Percentiles rank a stretch among this genome's conserved stretches.
Evolutionary conservation across 441 rosid genomes (phyloP).

Genomic region (Viola pubescens): DNA sequence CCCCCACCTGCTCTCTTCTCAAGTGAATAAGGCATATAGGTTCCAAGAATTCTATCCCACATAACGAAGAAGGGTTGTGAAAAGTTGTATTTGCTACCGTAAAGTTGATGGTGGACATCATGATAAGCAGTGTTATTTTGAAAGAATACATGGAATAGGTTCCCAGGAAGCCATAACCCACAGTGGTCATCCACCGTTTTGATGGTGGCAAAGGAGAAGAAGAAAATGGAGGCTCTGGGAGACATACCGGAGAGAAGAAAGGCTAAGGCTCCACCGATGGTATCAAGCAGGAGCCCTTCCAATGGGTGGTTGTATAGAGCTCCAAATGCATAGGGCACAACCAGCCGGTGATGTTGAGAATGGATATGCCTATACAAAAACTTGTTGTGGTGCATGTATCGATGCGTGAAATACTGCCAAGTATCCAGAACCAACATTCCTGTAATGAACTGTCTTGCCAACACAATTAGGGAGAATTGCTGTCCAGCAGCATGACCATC

Average conservation of each 20-base stretch:
- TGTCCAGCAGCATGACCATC: conserved; percentile 24
- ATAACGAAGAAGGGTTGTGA: conserved; percentile 87
- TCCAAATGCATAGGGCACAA: conserved; percentile 85
- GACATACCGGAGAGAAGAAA: conserved; percentile 92
- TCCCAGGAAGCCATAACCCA: conserved; percentile 91
- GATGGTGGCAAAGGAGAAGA: conserved; percentile 88
- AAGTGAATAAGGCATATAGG: conserved; percentile 82
- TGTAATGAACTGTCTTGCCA: conserved; percentile 53
- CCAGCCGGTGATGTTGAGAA: conserved; percentile 82
- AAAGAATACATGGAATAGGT: conserved; percentile 76
- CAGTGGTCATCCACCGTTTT: conserved; percentile 94
- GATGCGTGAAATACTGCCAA: conserved; percentile 89
- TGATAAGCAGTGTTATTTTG: conserved; percentile 89
- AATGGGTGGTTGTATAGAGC: conserved; percentile 73
- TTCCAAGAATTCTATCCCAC: conserved; percentile 92
- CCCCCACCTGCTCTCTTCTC: conserved; percentile 73
- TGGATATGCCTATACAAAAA: conserved; percentile 78
- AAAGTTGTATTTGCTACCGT: conserved; percentile 84
- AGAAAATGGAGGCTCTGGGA: conserved; percentile 72
- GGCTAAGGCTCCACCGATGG: conserved; percentile 87
- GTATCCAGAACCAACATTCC: conserved; percentile 87
- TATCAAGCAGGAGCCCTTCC: conserved; percentile 85
- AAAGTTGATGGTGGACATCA: conserved; percentile 90
- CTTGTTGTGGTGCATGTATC: conserved; percentile 88
- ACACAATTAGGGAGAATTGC: conserved; percentile 38